Evolutionary conservation across 108 stramenopile species (phyloP).

Genomic region (Ochromonas danica): DNA sequence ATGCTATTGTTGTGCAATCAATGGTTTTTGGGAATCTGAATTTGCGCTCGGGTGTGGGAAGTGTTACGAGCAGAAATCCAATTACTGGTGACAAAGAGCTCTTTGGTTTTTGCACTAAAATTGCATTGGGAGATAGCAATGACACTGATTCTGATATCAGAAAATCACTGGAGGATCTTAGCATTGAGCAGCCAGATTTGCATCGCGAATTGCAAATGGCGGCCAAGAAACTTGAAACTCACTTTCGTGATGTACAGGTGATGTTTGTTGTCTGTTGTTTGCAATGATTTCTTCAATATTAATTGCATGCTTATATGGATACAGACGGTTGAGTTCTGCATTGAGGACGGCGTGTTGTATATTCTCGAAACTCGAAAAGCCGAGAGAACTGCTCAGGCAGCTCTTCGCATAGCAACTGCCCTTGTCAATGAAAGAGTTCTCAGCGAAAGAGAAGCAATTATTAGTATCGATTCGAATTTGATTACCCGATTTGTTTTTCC

Average conservation of each 20-base stretch:
- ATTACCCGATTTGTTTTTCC: not conserved
- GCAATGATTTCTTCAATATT: not conserved
- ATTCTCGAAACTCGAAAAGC: not conserved
- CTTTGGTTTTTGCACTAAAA: not conserved
- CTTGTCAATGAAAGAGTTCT: not conserved
- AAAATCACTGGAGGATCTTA: not conserved
- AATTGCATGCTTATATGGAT: not conserved
- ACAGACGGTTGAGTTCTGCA: slow-evolving; percentile 1
- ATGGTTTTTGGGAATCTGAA: slow-evolving; percentile 24
- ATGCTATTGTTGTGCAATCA: not conserved
- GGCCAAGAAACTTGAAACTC: not conserved
- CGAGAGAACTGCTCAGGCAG: not conserved
- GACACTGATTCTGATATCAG: not conserved
- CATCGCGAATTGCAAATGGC: not conserved
- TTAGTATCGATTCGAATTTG: not conserved
- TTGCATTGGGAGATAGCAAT: not conserved
- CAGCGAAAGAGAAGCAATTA: not conserved
- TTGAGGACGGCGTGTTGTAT: not conserved
- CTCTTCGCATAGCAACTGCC: not conserved
- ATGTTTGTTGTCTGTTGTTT: not conserved
- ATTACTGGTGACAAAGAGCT: not conserved
- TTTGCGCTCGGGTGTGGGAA: not conserved
- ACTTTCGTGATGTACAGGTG: slow-evolving; percentile 25
- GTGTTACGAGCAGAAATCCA: not conserved
- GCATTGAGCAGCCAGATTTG: not conserved